phyloP scores from a whole-genome alignment of 768 basidiomycete species.

The Mycena latifolia region DNA sequence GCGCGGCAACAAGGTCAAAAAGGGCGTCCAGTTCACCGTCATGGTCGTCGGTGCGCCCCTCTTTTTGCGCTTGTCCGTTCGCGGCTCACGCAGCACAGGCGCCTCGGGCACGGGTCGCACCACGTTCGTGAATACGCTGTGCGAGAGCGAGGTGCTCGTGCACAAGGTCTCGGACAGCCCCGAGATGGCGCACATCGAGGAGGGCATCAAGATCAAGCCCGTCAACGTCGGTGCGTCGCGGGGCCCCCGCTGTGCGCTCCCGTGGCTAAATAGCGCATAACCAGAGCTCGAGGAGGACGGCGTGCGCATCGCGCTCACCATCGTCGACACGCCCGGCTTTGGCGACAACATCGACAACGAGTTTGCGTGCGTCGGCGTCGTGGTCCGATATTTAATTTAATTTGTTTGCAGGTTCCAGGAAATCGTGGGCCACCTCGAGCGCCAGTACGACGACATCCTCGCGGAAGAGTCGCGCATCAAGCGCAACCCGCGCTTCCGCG shows the following conservation, averaged over 20 bases:
- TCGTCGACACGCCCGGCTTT: constrained; percentile 99
- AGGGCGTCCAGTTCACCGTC: constrained; percentile 97
- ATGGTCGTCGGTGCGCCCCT: constrained; percentile 93
- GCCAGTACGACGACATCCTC: constrained; percentile 98
- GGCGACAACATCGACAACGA: constrained; percentile 99
- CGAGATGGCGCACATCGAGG: constrained; percentile 92
- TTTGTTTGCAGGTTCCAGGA: constrained; percentile 84
- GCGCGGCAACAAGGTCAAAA: constrained; percentile 96
- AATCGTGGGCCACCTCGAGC: constrained; percentile 95
- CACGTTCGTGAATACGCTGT: constrained; percentile 99
- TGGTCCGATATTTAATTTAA: constrained; percentile 11
- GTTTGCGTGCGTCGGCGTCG: constrained; percentile 79
- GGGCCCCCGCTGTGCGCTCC: constrained; percentile 8
- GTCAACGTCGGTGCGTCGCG: constrained; percentile 85
- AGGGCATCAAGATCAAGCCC: constrained; percentile 95
- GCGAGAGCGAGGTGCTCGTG: constrained; percentile 91
- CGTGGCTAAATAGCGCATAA: background rate
- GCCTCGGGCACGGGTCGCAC: constrained; percentile 98
- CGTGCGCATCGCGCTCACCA: constrained; percentile 96
- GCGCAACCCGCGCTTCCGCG: constrained; percentile 99
- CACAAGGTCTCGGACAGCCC: constrained; percentile 91
- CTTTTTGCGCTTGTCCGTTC: constrained; percentile 32
- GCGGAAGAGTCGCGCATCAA: constrained; percentile 99
- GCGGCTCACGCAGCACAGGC: constrained; percentile 62
- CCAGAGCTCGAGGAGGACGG: constrained; percentile 98